phyloP scores from a whole-genome alignment of 1,284 basidiomycete species.

The Cutaneotrichosporon daszewskae region DNA sequence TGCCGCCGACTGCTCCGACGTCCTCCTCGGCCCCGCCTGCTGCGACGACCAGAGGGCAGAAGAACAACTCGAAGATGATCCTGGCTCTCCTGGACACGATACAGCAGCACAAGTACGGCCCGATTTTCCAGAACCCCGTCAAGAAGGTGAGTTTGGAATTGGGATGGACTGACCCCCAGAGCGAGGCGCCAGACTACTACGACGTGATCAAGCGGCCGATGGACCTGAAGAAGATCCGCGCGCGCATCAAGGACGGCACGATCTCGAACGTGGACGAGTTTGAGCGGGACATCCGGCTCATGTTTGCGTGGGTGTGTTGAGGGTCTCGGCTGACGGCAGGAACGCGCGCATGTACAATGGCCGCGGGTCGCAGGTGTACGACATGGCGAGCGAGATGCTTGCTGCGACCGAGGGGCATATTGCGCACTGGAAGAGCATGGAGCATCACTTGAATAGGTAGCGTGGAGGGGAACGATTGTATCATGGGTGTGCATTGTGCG shows the following conservation, averaged over 20 bases:
- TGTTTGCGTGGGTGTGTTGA: constrained; percentile 61
- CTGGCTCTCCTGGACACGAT: constrained; percentile 73
- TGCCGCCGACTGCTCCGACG: constrained; percentile 3
- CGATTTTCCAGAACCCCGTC: constrained; percentile 85
- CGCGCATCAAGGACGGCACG: constrained; percentile 69
- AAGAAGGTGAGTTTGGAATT: constrained; percentile 51
- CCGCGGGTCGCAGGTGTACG: constrained; percentile 71
- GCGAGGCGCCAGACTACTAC: constrained; percentile 67
- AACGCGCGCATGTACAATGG: constrained; percentile 95
- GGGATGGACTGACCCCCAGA: constrained; percentile 10
- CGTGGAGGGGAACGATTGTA: not conserved
- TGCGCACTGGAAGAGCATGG: constrained; percentile 57
- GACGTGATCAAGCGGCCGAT: constrained; percentile 86
- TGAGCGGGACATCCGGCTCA: constrained; percentile 79
- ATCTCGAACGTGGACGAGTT: constrained; percentile 77
- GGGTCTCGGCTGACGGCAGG: constrained; percentile 11
- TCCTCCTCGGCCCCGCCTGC: constrained; percentile 10
- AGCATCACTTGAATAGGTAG: constrained; percentile 27
- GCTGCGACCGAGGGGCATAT: constrained; percentile 71
- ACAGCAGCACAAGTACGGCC: constrained; percentile 73
- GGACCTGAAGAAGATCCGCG: constrained; percentile 84
- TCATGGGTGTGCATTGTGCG: too few species aligned
- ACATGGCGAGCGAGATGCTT: constrained; percentile 94
- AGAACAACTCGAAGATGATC: constrained; percentile 61
- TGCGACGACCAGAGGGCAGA: constrained; percentile 5